Conservation (phyloP, 176 grass and related monocot species). For the Saccharum officinarum region DNA sequence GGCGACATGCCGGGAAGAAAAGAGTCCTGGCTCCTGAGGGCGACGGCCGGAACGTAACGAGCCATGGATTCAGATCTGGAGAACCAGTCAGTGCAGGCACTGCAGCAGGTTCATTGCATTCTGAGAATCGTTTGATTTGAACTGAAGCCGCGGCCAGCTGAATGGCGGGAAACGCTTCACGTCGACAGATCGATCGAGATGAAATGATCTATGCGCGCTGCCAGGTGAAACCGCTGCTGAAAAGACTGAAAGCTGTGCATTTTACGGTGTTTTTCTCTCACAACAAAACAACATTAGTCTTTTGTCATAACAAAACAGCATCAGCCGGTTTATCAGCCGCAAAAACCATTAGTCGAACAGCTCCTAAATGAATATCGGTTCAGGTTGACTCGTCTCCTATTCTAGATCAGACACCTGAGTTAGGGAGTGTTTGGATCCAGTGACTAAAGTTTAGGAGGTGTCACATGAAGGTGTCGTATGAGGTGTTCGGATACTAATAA, state of each 20-base stretch:
- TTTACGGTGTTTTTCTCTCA: not conserved
- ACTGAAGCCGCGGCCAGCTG: not conserved
- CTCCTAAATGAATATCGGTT: not conserved
- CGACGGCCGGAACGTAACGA: conserved; percentile 9
- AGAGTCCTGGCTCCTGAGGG: conserved; percentile 13
- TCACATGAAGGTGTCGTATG: no score
- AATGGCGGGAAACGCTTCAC: conserved; percentile 41
- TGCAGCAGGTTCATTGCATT: conserved; percentile 29
- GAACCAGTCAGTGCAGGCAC: not conserved
- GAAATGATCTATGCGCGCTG: conserved; percentile 12
- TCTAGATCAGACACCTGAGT: not conserved
- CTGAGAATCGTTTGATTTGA: not conserved
- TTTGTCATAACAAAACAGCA: no score
- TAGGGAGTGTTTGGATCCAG: no score
- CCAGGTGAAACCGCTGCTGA: conserved; percentile 9
- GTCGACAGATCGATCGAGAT: conserved; percentile 19
- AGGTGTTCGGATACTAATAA: no score
- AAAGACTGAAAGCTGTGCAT: not conserved
- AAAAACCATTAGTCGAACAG: no score
- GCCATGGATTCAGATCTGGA: conserved; percentile 32
- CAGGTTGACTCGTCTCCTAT: not conserved
- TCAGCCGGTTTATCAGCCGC: no score
- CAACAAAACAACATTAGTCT: no score
- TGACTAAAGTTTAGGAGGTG: no score
- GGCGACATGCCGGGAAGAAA: conserved; percentile 20